Base-by-base conservation (phyloP, 345 rosid species). In the Laguncularia racemosa region DNA sequence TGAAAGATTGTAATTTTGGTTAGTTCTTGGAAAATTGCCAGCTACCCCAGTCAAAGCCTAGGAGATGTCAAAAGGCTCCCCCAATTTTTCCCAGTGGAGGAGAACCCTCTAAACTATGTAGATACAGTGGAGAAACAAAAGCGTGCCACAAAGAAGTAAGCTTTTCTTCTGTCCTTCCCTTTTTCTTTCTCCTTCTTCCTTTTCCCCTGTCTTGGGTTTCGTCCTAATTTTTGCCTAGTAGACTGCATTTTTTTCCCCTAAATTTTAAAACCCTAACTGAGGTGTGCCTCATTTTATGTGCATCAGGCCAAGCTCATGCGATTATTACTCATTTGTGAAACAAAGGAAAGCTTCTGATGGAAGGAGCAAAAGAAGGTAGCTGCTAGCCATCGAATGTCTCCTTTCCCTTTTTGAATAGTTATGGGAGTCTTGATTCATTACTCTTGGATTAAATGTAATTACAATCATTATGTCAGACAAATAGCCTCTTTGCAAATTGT, bases 271-370 rank as follows among this genome's bases (percentile, higher is more conserved):
- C 9, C 26, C 23, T 55, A 26, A 26, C 50, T 17, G 58, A 33
- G 52, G 60, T 38, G 47, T 62, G 54, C 62, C 50, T 47, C 16
- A 57, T 70, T 47, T 9, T 53, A 40, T 63, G 43, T 60, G 52
- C 20, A 67, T 71, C 77, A 89, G 99, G 70, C 69, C 84, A 55
- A 65, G 66, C 56, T 71, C 81, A 33, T 59, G 60, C 47, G 57
- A 51, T 44, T 66, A 75, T 56, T 62, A 65, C 67, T 68, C 72
- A 14, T 44, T 56, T 56, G 23, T 50, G 61, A 70, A 75, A 60
- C 88, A 73, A 60, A 88, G 84, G 81, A 81, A 76, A 84, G 65
- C 77, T 52, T 45, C 78, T 52, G 95, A 84, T 61, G 81, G 91
- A 67, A 78, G 79, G 62, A 67, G 75, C 61, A 86, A 79, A 71